Conservation (phyloP, 192 early-diverging fungal genomes). For the Entophlyctis helioformis region DNA sequence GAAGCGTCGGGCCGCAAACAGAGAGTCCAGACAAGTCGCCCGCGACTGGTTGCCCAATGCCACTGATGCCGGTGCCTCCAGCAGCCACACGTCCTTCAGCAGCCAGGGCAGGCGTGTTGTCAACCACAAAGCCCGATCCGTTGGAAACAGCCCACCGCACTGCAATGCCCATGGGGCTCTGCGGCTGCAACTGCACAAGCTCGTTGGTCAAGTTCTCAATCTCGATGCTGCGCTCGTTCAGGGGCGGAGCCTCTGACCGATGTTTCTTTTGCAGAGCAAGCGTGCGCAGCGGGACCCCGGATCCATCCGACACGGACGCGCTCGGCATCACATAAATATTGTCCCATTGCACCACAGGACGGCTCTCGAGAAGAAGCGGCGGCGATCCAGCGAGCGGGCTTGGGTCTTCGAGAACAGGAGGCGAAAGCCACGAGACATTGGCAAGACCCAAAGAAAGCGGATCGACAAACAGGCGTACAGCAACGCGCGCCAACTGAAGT, state of each 20-base stretch:
- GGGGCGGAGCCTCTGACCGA: conserved; percentile 12
- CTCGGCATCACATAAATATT: conserved; percentile 29
- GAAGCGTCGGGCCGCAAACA: conserved; percentile 20
- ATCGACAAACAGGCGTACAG: conserved; percentile 62
- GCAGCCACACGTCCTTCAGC: no score
- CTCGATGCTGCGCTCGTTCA: conserved; percentile 20
- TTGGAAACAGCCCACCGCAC: conserved; percentile 27
- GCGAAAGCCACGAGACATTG: conserved; percentile 16
- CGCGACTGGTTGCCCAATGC: no score
- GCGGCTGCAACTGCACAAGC: conserved; percentile 37
- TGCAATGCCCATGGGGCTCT: conserved; percentile 24
- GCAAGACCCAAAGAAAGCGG: no score
- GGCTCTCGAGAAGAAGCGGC: no score
- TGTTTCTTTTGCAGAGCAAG: conserved; percentile 13
- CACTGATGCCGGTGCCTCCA: no score
- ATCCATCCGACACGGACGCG: conserved; percentile 1
- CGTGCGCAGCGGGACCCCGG: neutral
- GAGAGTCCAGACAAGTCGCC: no score
- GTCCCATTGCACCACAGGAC: conserved; percentile 37
- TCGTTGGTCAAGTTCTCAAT: conserved; percentile 36
- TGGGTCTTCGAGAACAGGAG: no score
- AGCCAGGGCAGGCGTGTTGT: conserved; percentile 4
- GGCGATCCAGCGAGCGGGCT: no score
- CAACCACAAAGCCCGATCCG: conserved; percentile 14
- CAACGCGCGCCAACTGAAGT: conserved; percentile 44